Evolutionary conservation across 1,139 yeast species (phyloP).

Genomic region (Groenewaldozyma auringiensis): DNA sequence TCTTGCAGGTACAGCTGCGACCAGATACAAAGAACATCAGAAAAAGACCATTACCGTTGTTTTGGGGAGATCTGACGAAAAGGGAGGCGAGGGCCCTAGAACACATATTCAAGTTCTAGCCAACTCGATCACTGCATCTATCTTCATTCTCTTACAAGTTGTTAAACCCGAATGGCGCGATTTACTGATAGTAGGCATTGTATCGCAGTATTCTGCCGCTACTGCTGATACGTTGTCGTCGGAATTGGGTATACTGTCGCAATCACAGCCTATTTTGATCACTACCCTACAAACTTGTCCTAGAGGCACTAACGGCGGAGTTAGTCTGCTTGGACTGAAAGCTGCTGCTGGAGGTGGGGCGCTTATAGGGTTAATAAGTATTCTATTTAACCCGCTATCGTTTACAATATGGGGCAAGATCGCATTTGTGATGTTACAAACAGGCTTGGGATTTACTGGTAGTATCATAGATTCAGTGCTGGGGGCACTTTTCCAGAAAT

Average conservation of each 20-base stretch:
- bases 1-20: constrained; percentile 36
- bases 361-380: constrained; percentile 31
- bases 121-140: constrained; percentile 35
- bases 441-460: constrained; percentile 36
- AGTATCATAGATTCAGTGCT: constrained; percentile 39
- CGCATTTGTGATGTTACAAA: constrained; percentile 26
- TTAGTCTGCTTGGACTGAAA: constrained; percentile 34
- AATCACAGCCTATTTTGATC: constrained; percentile 34
- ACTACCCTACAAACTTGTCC: constrained; percentile 40
- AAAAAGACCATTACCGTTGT: constrained; percentile 26
- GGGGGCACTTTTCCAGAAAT: constrained; percentile 38
- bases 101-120: constrained; percentile 39
- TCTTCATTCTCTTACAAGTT: constrained; percentile 18
- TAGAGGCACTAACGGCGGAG: constrained; percentile 45
- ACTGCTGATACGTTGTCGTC: constrained; percentile 46
- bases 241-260: constrained; percentile 41
- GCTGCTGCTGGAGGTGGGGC: constrained; percentile 38
- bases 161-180: background rate
- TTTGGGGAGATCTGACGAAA: constrained; percentile 11
- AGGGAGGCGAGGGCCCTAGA: constrained; percentile 23
- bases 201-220: constrained; percentile 41
- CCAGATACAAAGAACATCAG: constrained; percentile 33
- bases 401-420: constrained; percentile 11
- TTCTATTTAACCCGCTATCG: constrained; percentile 14
- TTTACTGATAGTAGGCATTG: constrained; percentile 28